Evolutionary conservation across 192 early-diverging fungal genomes (phyloP), one percentile per base, ranked within the genome.

Genomic region (Umbelopsis ramanniana): DNA sequence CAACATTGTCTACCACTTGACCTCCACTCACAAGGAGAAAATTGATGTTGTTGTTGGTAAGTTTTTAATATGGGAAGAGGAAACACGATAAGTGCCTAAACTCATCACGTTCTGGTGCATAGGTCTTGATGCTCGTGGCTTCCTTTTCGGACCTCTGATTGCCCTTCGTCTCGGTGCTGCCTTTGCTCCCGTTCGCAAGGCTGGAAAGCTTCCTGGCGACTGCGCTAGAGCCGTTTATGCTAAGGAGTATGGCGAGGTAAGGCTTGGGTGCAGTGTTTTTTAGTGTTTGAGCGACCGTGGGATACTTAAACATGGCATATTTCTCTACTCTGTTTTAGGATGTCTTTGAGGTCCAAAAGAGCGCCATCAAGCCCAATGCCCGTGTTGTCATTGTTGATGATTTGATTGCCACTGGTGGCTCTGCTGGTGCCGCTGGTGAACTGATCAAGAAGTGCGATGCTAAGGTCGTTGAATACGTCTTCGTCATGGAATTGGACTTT

Each of bases 101-200:
- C 1, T 10, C 2, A 45, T 46, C 15, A 14, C 15, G 15, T 12
- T n/a, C 47, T 0, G 17, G 9, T 50, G 1, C 48, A 19, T 57
- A 89, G 89, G 91, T 52, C 86, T 98, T 21, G 98, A 99, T 76
- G 94, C 98, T 6, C 95, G 98, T 80, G 97, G 97, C 15, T 99
- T 99, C 85, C 85, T 99, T 52, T 90, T 99, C 43, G 96, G 97
- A 7, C 96, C 98, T 17, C 81, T 93, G 80, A 86, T 99, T 47
- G 97, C 97, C 37, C 81, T 89, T 73, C 91, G 92, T 79, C 84
- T 99, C 19, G 90, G 90, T 52, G 92, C 91, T 72, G 88, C 92
- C 23, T 99, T 99, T 84, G 97, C 89, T 0, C 98, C 98, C 43
- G 93, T 97, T 52, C 89, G 98, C 66, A 99, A 99, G 87, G 84